Base-by-base conservation (phyloP, 2,329 filamentous ascomycete genomes). In the Colletotrichum cereale region DNA sequence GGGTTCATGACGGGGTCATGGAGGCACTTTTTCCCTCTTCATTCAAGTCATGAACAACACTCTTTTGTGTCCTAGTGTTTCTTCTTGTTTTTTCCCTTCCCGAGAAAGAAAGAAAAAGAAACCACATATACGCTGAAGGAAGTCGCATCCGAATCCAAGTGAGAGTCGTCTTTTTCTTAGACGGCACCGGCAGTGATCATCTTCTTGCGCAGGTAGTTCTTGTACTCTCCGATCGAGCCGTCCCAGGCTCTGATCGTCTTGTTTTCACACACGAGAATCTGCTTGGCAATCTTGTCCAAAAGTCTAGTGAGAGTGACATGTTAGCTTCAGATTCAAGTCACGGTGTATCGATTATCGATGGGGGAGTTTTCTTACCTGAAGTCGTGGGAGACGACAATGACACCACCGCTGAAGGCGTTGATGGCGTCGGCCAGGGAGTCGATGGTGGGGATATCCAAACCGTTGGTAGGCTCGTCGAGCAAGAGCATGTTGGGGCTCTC, bases 221-320 rank as follows among this genome's bases (percentile, higher is more conserved):
- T 99, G 93, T 99, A 99, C 72, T 95, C 91, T 77, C 92, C 92
- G 79, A 99, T 99, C 75, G 85, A 86, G 78, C 96, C 96, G 74
- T 96, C 91, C 96, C 96, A 99, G 78, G 90, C 85, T 78, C 89
- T 91, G 77, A 98, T 95, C 18, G 95, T 95, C 89, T 95, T 95
- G 91, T 99, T 95, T 86, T 99, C 96, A 85, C 97, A 99, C 67
- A 99, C 96, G 86, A 99, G 91, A 84, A 99, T 99, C 84, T 99
- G 94, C 89, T 99, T 99, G 78, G 96, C 96, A 82, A 99, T 98
- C 89, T 97, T 98, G 90, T 99, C 96, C 75, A 99, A 91, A 79
- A 99, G 88, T 88, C 96, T 97, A 69, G 67, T 8, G 29, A 48
- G 12, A 29, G 67, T 11, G 24, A 44, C 11, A 24, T 36, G 63